Percentiles rank a stretch among this genome's conserved stretches.
Conservation (phyloP, 108 stramenopile species). For the Fragilaria crotonensis region DNA sequence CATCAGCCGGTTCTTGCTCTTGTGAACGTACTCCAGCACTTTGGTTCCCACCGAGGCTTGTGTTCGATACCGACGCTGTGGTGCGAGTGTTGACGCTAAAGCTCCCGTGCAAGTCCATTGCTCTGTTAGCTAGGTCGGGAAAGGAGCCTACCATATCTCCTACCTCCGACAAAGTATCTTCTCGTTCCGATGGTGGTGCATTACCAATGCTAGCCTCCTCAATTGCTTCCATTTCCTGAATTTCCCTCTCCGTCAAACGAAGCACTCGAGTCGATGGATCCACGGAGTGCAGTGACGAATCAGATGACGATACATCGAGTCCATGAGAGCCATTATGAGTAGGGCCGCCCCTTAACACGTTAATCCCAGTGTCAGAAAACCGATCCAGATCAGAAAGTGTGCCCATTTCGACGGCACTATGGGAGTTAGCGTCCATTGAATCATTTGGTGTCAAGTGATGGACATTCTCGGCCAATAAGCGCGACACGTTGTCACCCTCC, state of each 20-base stretch:
- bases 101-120: conserved; percentile 2
- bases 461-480: not conserved
- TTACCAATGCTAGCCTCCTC: conserved; percentile 66
- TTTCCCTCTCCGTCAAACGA: conserved; percentile 59
- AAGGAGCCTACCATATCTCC: conserved; percentile 24
- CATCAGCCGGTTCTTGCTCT: conserved; percentile 4
- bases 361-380: not conserved
- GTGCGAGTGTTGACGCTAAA: conserved; percentile 35
- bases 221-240: conserved; percentile 61
- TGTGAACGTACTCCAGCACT: conserved; percentile 11
- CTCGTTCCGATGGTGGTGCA: conserved; percentile 51
- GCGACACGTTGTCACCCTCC: not conserved
- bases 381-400: not conserved
- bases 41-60: conserved; percentile 16
- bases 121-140: not conserved
- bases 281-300: not conserved
- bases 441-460: not conserved
- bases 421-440: not conserved
- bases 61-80: conserved; percentile 34
- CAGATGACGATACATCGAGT: not conserved
- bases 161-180: conserved; percentile 34
- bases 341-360: not conserved
- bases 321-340: not conserved
- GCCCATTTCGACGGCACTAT: not conserved
- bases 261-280: conserved; percentile 21